Evolutionary conservation across 495 filamentous ascomycete genomes (phyloP), one percentile per base, ranked within the genome.

Genomic region (Hypoxylon trugodes): DNA sequence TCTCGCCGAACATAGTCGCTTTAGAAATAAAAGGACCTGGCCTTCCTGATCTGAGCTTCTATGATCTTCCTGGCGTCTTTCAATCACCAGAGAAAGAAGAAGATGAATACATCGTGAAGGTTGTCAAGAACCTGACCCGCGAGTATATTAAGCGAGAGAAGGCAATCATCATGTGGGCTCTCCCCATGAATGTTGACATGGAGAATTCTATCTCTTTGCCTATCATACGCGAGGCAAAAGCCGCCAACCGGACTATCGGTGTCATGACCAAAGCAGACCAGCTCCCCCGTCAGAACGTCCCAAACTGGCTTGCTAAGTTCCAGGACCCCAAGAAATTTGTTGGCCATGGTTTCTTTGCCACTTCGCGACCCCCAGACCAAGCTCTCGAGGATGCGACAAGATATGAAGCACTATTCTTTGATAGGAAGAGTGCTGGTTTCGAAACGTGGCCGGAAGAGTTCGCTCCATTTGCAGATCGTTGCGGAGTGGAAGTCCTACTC

Each of bases 181-280:
- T 88, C 1, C 83, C 90, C 0, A 93, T 94, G 87, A 89, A 88
- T 0, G 80, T 82, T 9, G 90, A 96, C 51, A 79, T 88, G 0
- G 84, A 87, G 0, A 91, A 86, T 24, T 92, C 89, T 0, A 87
- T 77, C n/a, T 88, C 90, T 0, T 83, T 87, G 0, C 77, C 79
- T 0, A 73, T 92, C 2, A 84, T 93, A 16, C 75, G 81, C 0
- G 75, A 85, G 7, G 69, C 79, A 7, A 76, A 81, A n/a, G 90
- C 90, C 0, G 73, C 79, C 0, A 32, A 75, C 5, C 81, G 91
- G 3, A 91, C 87, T 6, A 77, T 94, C 24, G 91, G 92, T 0
- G 88, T 93, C 0, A 78, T 94, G 38, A 96, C 91, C 0, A 96
- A 93, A 67, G 90, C 92, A 0, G 92, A 96, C 64, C 79, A 86